These are phyloP conservation scores for Phaeosphaeria sp. DNA, from an alignment of 2,329 filamentous ascomycete genomes.

Conservation along the genomic window DNA sequence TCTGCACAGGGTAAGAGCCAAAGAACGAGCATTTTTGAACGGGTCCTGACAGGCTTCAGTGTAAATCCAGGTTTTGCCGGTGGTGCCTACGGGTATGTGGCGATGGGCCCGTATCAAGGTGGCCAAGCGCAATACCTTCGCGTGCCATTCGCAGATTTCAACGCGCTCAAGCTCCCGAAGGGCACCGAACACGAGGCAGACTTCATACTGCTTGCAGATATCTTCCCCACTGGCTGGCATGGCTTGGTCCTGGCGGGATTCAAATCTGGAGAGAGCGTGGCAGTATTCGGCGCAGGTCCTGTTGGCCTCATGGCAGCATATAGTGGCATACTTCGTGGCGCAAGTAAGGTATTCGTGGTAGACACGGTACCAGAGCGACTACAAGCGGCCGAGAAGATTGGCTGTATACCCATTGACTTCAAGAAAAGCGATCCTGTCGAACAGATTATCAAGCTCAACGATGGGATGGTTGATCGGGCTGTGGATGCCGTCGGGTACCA, in stretches of 20 bases:
- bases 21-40: too few relatives aligned
- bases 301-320: slow-evolving; percentile 73
- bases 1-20: slow-evolving; percentile 62
- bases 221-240: slow-evolving; percentile 63
- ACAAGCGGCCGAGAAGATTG: slow-evolving; percentile 66
- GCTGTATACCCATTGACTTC: slow-evolving; percentile 67
- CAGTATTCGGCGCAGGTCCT: slow-evolving; percentile 67
- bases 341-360: slow-evolving; percentile 66
- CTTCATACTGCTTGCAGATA: slow-evolving; percentile 61
- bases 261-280: slow-evolving; percentile 66
- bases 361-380: slow-evolving; percentile 68
- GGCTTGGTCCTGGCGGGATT: slow-evolving; percentile 65
- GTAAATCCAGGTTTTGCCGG: slow-evolving; percentile 67
- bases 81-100: slow-evolving; percentile 68
- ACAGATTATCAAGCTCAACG: slow-evolving; percentile 65
- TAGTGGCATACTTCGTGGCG: slow-evolving; percentile 65
- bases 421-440: slow-evolving; percentile 65
- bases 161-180: slow-evolving; percentile 65
- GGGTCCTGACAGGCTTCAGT: slow-evolving; percentile 17
- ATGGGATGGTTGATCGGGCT: slow-evolving; percentile 67
- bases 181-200: slow-evolving; percentile 68
- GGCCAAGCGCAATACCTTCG: slow-evolving; percentile 70
- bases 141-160: slow-evolving; percentile 72
- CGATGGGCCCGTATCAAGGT: slow-evolving; percentile 63
- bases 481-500: slow-evolving; percentile 73